Conservation (phyloP, 1,284 basidiomycete species). For the Rhodotorula sp. region DNA sequence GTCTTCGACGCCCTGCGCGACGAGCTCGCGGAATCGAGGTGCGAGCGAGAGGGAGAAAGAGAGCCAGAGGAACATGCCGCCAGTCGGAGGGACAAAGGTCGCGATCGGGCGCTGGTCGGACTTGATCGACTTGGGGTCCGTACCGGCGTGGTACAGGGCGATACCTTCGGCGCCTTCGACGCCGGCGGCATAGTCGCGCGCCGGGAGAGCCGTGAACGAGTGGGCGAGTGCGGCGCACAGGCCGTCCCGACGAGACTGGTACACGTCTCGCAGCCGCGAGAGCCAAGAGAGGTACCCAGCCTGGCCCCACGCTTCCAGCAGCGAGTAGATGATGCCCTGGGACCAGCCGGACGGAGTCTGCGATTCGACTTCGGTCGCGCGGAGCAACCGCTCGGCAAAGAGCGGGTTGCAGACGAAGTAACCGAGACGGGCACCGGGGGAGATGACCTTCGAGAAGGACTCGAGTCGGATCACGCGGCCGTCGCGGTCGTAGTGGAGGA, state of each 20-base stretch:
- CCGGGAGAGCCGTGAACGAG: slow-evolving; percentile 12
- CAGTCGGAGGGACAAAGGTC: slow-evolving; percentile 34
- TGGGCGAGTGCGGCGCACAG: slow-evolving; percentile 58
- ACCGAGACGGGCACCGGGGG: slow-evolving; percentile 71
- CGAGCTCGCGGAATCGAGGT: slow-evolving; percentile 52
- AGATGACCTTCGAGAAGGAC: slow-evolving; percentile 61
- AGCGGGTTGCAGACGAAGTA: slow-evolving; percentile 69
- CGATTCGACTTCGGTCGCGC: slow-evolving; percentile 66
- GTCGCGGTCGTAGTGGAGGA: slow-evolving; percentile 70
- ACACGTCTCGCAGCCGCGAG: slow-evolving; percentile 59
- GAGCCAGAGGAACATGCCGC: slow-evolving; percentile 34
- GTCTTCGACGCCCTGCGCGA: slow-evolving; percentile 53
- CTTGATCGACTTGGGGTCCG: neutral
- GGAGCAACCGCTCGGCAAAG: slow-evolving; percentile 70
- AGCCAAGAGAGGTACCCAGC: slow-evolving; percentile 76
- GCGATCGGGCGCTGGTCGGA: slow-evolving; percentile 20
- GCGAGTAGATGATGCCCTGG: slow-evolving; percentile 44
- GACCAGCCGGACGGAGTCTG: slow-evolving; percentile 73
- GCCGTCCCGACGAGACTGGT: slow-evolving; percentile 60
- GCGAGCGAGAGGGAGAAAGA: slow-evolving; percentile 59
- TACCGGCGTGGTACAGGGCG: slow-evolving; percentile 17
- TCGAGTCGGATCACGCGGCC: slow-evolving; percentile 75
- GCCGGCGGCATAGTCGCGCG: slow-evolving; percentile 5
- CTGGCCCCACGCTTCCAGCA: slow-evolving; percentile 46
- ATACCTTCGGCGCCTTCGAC: slow-evolving; percentile 18